A percentile compares a stretch with the other conserved stretches of the same genome.
These are phyloP conservation scores for Hydrangea macrophylla DNA, from an alignment of 148 eudicot genomes.

Conservation along the genomic window DNA sequence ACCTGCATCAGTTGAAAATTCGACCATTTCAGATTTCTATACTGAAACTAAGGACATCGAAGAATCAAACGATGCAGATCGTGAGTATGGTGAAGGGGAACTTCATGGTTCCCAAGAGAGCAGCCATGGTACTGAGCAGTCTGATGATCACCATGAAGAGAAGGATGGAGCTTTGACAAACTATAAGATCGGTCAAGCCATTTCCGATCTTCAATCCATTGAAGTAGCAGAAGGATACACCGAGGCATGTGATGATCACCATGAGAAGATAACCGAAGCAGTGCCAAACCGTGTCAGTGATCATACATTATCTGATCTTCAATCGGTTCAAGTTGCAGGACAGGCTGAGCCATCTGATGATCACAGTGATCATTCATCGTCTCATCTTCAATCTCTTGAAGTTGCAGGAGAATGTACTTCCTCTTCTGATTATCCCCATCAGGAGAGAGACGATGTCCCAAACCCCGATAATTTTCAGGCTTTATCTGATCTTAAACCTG, in stretches of 20 bases:
- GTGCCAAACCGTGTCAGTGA: neutral
- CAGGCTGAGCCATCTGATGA: constrained; percentile 10
- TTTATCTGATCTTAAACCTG: constrained; percentile 17
- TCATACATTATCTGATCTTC: neutral
- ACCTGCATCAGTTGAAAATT: constrained; percentile 18
- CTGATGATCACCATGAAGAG: constrained; percentile 5
- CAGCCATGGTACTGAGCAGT: constrained; percentile 8
- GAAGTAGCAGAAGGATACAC: constrained; percentile 10
- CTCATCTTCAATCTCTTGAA: constrained; percentile 5
- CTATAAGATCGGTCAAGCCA: neutral
- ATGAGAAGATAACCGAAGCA: neutral
- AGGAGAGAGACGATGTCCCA: neutral
- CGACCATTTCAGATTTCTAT: constrained; percentile 25
- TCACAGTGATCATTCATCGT: neutral
- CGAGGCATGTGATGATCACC: constrained; percentile 4
- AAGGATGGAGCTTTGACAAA: constrained; percentile 10
- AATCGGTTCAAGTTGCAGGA: constrained; percentile 5
- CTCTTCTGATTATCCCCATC: neutral
- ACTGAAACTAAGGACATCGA: constrained; percentile 17
- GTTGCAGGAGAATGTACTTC: neutral
- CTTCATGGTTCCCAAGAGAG: constrained; percentile 13
- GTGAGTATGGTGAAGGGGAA: constrained; percentile 14
- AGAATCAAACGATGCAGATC: constrained; percentile 20
- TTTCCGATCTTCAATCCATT: neutral
- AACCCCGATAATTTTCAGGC: constrained; percentile 13